Percentiles rank a stretch among this genome's conserved stretches.
These are phyloP conservation scores for Lathyrus tuberosus DNA, from an alignment of 306 rosid species.

Conservation along the genomic window DNA sequence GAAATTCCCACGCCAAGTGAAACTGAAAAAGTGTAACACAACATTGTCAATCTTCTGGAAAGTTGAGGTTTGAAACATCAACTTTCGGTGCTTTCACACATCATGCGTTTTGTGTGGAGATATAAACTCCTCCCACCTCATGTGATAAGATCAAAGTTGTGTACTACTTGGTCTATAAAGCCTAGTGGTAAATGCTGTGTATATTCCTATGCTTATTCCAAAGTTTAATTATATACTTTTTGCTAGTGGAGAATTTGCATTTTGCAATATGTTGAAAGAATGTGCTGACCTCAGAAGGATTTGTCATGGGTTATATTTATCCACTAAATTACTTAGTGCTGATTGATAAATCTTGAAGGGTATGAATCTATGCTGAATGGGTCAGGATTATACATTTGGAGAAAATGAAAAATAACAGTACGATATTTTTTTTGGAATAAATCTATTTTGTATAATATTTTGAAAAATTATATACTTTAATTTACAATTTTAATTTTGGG, in stretches of 20 bases:
- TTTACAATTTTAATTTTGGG: no score
- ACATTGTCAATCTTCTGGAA: background rate
- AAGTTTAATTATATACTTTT: conserved; percentile 16
- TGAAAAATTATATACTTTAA: no score
- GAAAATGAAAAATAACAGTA: background rate
- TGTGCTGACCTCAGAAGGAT: conserved; percentile 23
- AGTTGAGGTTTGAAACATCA: conserved; percentile 6
- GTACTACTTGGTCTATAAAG: conserved; percentile 19
- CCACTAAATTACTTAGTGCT: background rate
- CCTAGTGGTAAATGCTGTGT: conserved; percentile 9
- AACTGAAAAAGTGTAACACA: conserved; percentile 4
- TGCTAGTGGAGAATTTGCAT: conserved; percentile 39
- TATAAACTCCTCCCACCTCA: background rate
- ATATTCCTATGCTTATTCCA: background rate
- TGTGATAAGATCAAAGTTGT: conserved; percentile 36
- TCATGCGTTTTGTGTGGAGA: background rate
- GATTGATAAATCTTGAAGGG: conserved; percentile 2
- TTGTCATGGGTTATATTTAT: conserved; percentile 6
- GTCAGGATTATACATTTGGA: conserved; percentile 8
- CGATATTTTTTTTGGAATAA: no score
- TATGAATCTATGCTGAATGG: background rate
- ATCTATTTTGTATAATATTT: no score
- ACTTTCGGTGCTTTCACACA: conserved; percentile 28
- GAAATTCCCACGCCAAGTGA: conserved; percentile 28
- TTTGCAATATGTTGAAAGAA: background rate